phyloP scores from a whole-genome alignment of 306 rosid species.

The Quercus engelmannii region DNA sequence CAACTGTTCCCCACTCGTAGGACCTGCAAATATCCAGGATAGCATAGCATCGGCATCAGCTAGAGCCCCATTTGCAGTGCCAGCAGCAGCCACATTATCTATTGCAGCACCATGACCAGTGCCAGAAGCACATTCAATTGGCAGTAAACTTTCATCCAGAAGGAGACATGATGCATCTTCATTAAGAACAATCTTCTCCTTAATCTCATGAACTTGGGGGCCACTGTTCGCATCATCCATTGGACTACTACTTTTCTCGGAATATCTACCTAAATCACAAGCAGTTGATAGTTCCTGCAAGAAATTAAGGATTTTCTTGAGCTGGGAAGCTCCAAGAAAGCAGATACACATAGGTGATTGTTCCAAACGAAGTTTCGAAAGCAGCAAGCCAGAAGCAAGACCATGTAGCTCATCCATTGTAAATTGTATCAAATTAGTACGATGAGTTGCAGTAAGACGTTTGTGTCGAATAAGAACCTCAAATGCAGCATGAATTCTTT shows the following conservation, averaged over 20 bases:
- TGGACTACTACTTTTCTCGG: constrained; percentile 54
- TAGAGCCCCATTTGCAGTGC: constrained; percentile 44
- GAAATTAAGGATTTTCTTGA: constrained; percentile 76
- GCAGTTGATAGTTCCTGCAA: constrained; percentile 80
- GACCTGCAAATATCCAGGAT: constrained; percentile 78
- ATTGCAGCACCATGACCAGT: constrained; percentile 34
- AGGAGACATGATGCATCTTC: constrained; percentile 76
- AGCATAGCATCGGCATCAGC: constrained; percentile 47
- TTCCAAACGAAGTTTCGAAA: constrained; percentile 66
- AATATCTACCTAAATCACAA: constrained; percentile 72
- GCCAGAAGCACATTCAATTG: constrained; percentile 36
- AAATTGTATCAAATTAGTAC: constrained; percentile 76
- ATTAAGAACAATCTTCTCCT: constrained; percentile 74
- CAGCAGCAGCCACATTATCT: constrained; percentile 36
- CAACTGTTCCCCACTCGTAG: constrained; percentile 70
- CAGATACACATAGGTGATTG: constrained; percentile 84
- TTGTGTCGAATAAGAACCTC: constrained; percentile 77
- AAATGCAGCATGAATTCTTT: constrained; percentile 65
- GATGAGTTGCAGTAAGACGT: constrained; percentile 79
- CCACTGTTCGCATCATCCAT: constrained; percentile 41
- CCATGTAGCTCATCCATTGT: constrained; percentile 77
- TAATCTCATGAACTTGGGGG: constrained; percentile 47
- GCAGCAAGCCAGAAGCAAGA: constrained; percentile 66
- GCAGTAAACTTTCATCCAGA: constrained; percentile 66
- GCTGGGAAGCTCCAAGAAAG: constrained; percentile 81